phyloP scores from a whole-genome alignment of 2,329 filamentous ascomycete species.

The Colletotrichum navitas region DNA sequence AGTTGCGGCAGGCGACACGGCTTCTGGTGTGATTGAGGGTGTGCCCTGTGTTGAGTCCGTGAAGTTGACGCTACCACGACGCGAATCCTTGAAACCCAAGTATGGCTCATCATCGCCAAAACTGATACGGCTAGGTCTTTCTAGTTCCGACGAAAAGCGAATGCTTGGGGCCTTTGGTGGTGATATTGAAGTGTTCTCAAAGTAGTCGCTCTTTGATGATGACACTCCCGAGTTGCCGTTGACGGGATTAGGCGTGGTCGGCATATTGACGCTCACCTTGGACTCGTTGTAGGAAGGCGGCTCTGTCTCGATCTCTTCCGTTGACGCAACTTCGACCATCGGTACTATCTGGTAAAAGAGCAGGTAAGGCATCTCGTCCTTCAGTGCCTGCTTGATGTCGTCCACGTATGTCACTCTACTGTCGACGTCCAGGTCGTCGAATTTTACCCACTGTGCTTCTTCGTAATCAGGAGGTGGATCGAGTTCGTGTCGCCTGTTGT shows the following conservation, averaged over 20 bases:
- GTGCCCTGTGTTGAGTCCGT: slow-evolving; percentile 59
- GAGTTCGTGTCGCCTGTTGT: slow-evolving; percentile 67
- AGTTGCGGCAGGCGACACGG: slow-evolving; percentile 55
- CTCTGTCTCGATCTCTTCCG: slow-evolving; percentile 60
- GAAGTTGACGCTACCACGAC: slow-evolving; percentile 65
- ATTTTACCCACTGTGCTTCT: slow-evolving; percentile 86
- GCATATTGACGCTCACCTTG: slow-evolving; percentile 55
- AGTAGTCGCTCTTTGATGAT: slow-evolving; percentile 58
- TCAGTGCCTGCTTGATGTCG: slow-evolving; percentile 80
- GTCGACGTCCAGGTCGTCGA: slow-evolving; percentile 82
- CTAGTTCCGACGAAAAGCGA: slow-evolving; percentile 68
- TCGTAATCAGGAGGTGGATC: slow-evolving; percentile 75
- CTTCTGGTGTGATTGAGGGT: slow-evolving; percentile 53
- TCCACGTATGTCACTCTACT: slow-evolving; percentile 82
- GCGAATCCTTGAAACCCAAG: slow-evolving; percentile 54
- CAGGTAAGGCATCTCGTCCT: slow-evolving; percentile 91
- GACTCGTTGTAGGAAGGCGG: slow-evolving; percentile 72
- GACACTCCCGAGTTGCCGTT: slow-evolving; percentile 45
- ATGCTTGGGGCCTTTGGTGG: slow-evolving; percentile 61
- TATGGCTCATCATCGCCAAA: slow-evolving; percentile 56
- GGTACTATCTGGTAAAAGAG: slow-evolving; percentile 96
- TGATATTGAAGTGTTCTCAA: slow-evolving; percentile 54
- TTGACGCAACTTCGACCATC: slow-evolving; percentile 76
- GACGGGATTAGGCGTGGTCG: slow-evolving; percentile 48
- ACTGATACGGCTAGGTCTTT: slow-evolving; percentile 62